Evolutionary conservation across 1,284 basidiomycete species (phyloP).

Genomic region (Ganoderma leucocontextum): DNA sequence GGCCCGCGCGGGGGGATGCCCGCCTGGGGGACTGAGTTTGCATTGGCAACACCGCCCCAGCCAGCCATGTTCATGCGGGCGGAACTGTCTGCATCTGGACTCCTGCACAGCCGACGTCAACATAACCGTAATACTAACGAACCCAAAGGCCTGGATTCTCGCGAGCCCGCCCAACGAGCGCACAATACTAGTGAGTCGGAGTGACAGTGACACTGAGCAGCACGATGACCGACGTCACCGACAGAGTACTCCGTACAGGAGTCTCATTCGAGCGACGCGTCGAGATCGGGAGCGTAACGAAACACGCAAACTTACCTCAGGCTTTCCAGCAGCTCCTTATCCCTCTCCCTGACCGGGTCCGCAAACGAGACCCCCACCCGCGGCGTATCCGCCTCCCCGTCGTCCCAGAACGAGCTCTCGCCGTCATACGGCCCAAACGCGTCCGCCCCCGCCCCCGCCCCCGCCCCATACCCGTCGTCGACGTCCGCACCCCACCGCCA

Average conservation of each 20-base stretch:
- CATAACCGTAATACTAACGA: too few relatives aligned
- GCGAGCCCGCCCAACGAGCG: too few relatives aligned
- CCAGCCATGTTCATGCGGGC: constrained; percentile 60
- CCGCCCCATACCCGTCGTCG: constrained; percentile 39
- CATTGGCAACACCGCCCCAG: constrained; percentile 53
- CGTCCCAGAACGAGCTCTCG: constrained; percentile 40
- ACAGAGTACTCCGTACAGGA: too few relatives aligned
- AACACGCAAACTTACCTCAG: constrained; percentile 49
- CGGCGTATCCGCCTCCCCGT: constrained; percentile 63
- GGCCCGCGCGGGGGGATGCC: constrained; percentile 52
- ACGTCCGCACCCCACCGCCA: constrained; percentile 33
- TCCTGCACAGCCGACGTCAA: constrained; percentile 43
- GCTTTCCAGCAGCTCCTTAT: constrained; percentile 65
- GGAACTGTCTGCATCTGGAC: constrained; percentile 54
- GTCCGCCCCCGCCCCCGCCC: constrained; percentile 13
- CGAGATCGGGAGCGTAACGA: not conserved
- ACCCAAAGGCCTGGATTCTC: too few relatives aligned
- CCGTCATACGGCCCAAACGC: constrained; percentile 22
- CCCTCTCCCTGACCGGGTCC: constrained; percentile 54
- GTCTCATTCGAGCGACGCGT: too few relatives aligned
- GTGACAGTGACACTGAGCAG: too few relatives aligned
- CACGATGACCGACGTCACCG: too few relatives aligned
- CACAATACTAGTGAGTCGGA: too few relatives aligned
- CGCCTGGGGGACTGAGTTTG: not conserved
- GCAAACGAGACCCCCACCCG: constrained; percentile 43